These are phyloP conservation scores for Suhomyces emberorum DNA, from an alignment of 805 yeast genomes.

Conservation along the genomic window DNA sequence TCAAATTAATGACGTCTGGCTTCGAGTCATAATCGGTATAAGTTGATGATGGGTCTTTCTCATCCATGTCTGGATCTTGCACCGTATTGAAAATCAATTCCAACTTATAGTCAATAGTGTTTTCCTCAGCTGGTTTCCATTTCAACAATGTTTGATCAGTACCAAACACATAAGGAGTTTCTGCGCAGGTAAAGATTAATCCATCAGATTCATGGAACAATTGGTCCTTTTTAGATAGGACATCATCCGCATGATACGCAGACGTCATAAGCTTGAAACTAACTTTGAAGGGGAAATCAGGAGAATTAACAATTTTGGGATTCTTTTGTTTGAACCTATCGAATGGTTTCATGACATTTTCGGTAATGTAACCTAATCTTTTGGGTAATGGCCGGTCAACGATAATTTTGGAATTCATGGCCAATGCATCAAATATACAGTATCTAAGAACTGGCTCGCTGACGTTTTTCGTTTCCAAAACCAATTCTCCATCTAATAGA, in stretches of 20 bases:
- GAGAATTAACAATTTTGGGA: constrained; percentile 67
- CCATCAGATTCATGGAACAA: constrained; percentile 93
- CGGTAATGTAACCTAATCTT: constrained; percentile 82
- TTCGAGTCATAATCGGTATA: constrained; percentile 78
- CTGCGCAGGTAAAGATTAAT: constrained; percentile 86
- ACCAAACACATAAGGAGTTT: constrained; percentile 81
- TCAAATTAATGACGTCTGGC: constrained; percentile 60
- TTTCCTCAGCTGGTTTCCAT: constrained; percentile 98
- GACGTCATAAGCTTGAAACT: constrained; percentile 86
- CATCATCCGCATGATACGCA: constrained; percentile 72
- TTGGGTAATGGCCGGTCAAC: constrained; percentile 71
- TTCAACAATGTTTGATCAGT: constrained; percentile 83
- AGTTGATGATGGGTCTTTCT: constrained; percentile 64
- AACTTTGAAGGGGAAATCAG: constrained; percentile 76
- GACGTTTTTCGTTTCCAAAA: constrained; percentile 64
- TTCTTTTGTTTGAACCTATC: constrained; percentile 60
- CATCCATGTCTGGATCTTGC: constrained; percentile 62
- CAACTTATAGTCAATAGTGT: constrained; percentile 84
- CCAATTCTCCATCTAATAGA: constrained; percentile 91
- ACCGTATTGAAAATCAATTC: constrained; percentile 55
- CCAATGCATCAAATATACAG: constrained; percentile 87
- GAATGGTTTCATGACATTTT: constrained; percentile 79
- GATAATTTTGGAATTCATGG: constrained; percentile 71
- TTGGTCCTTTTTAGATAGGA: constrained; percentile 65
- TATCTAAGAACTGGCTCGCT: constrained; percentile 55